Evolutionary conservation across 2,329 filamentous ascomycete species (phyloP), one percentile per base, ranked within the genome.

Genomic region (Sarocladium oryzae): DNA sequence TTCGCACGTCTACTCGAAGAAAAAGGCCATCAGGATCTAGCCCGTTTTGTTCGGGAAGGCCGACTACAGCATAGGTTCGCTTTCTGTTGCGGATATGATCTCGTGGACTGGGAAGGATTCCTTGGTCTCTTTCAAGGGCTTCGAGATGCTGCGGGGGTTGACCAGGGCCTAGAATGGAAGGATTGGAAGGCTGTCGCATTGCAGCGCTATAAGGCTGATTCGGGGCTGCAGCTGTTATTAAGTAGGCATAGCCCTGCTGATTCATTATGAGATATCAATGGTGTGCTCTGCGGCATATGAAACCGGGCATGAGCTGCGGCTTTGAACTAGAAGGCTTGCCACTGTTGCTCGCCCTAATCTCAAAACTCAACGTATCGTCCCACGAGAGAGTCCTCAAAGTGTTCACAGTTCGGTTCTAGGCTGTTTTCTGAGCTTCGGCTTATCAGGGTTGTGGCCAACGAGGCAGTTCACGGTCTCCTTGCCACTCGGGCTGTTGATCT

Each of bases 1-100:
- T 70, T 74, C 56, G 68, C 67, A n/a, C 54, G 48, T 13, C 28
- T 56, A 8, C 55, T 63, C 16, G 51, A 58, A 56, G 58, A 59
- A 18, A 72, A 69, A 53, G 67, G 66, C 4, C 56, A 57, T 45
- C 45, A 33, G 11, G 63, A 69, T 46, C 60, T 75, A 36, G 69
- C 66, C n/a, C 50, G 48, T 2, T 61, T 59, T 56, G 66, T 74
- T 36, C 58, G 61, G 53, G 61, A 66, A 10, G 69, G 70, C 15
- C 62, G 66, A 32, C 33, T 70, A 21, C 61, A 69, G 53, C 69
- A 72, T 53, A 55, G 61, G 15, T 68, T 73, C 50, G 55, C 58
- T 46, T 73, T 73, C 56, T 73, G 69, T 57, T 70, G 66, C 49
- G 67, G 67, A 13, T 71, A 71, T 53, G 61, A 72, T 56, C 63